Evolutionary conservation across 768 basidiomycete genomes (phyloP).

Genomic region (Pleurotus cornucopiae): DNA sequence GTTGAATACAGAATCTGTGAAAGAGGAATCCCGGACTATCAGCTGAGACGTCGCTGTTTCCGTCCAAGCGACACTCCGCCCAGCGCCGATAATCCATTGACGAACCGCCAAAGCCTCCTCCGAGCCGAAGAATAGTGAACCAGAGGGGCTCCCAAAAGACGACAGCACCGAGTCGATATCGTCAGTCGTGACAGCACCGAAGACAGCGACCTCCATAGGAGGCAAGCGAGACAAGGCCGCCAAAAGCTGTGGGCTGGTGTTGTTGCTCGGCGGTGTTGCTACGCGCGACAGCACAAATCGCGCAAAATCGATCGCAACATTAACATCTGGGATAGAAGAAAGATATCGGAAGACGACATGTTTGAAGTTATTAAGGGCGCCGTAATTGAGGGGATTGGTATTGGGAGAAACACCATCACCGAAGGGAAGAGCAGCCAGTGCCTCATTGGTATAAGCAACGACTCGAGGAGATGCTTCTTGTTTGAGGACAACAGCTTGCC

Average conservation of each 20-base stretch:
- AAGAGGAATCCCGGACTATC: slow-evolving; percentile 47
- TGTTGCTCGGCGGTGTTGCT: slow-evolving; percentile 35
- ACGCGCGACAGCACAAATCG: slow-evolving; percentile 40
- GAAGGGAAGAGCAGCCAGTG: slow-evolving; percentile 42
- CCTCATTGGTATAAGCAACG: slow-evolving; percentile 47
- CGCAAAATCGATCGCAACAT: slow-evolving; percentile 43
- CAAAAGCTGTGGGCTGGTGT: slow-evolving; percentile 29
- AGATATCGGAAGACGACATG: slow-evolving; percentile 60
- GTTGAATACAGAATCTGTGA: slow-evolving; percentile 40
- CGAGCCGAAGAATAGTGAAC: slow-evolving; percentile 58
- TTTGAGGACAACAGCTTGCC: slow-evolving; percentile 47
- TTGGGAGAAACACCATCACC: slow-evolving; percentile 11
- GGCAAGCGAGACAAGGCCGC: slow-evolving; percentile 43
- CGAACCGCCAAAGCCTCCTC: slow-evolving; percentile 42
- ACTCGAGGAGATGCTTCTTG: slow-evolving; percentile 41
- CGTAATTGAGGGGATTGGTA: slow-evolving; percentile 50
- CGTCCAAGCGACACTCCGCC: slow-evolving; percentile 44
- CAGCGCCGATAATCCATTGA: slow-evolving; percentile 46
- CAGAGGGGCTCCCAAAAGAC: slow-evolving; percentile 45
- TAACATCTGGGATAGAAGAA: slow-evolving; percentile 40
- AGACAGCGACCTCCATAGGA: slow-evolving; percentile 58
- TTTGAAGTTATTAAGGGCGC: slow-evolving; percentile 46
- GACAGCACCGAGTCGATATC: slow-evolving; percentile 47
- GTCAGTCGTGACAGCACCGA: slow-evolving; percentile 45
- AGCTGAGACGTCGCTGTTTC: slow-evolving; percentile 44